phyloP scores from a whole-genome alignment of 2,329 filamentous ascomycete genomes.

The Talaromyces sp. region DNA sequence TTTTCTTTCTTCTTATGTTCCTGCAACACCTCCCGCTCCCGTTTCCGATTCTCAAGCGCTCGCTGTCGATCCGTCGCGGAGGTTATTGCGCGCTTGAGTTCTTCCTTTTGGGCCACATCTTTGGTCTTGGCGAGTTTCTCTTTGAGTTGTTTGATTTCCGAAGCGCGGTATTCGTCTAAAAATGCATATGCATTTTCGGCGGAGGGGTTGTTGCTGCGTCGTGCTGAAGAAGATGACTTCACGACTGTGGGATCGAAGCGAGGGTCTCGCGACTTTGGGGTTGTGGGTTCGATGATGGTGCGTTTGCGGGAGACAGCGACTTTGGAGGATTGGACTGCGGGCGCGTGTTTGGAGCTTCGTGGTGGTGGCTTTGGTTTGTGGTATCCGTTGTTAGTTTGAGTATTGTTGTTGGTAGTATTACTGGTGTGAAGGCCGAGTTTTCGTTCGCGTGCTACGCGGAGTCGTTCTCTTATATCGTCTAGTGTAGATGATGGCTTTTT shows the following conservation, averaged over 20 bases:
- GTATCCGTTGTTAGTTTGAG: slow-evolving; percentile 21
- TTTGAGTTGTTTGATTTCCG: slow-evolving; percentile 76
- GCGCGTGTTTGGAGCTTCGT: slow-evolving; percentile 81
- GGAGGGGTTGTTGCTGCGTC: slow-evolving; percentile 31
- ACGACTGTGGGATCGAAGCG: slow-evolving; percentile 70
- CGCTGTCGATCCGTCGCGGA: slow-evolving; percentile 77
- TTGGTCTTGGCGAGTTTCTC: slow-evolving; percentile 65
- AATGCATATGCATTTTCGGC: slow-evolving; percentile 78
- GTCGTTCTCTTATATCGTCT: slow-evolving; percentile 38
- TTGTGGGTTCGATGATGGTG: slow-evolving; percentile 60
- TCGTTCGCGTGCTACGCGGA: slow-evolving; percentile 44
- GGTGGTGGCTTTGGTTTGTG: slow-evolving; percentile 32
- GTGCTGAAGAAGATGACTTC: slow-evolving; percentile 31
- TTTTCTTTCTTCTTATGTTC: slow-evolving; percentile 81
- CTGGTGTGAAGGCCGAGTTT: slow-evolving; percentile 25
- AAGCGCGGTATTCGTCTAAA: slow-evolving; percentile 76
- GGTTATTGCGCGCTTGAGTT: slow-evolving; percentile 68
- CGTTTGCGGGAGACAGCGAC: slow-evolving; percentile 77
- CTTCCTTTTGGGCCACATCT: slow-evolving; percentile 62
- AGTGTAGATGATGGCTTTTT: slow-evolving; percentile 28
- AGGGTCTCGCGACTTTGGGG: slow-evolving; percentile 72
- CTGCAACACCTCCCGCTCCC: slow-evolving; percentile 64
- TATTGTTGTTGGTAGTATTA: not conserved
- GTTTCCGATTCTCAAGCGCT: slow-evolving; percentile 66
- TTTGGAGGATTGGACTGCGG: slow-evolving; percentile 77